A percentile compares a stretch with the other conserved stretches of the same genome.
These are phyloP conservation scores for Solanum hybrid DNA, from an alignment of 305 asterid species.

Conservation along the genomic window DNA sequence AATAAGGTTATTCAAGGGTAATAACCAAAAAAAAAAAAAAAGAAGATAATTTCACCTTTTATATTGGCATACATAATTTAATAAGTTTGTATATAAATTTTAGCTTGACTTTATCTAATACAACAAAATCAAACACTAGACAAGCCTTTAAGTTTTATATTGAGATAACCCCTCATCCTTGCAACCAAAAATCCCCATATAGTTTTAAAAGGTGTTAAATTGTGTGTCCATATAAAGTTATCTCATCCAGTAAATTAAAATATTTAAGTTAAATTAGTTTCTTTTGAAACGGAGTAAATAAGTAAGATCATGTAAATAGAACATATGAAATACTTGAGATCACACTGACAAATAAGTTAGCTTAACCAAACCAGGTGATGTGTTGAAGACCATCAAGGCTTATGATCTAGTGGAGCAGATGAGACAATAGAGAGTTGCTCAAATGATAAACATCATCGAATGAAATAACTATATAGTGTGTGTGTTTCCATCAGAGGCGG, in stretches of 20 bases:
- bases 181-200: neutral
- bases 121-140: neutral
- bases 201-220: neutral
- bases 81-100: neutral
- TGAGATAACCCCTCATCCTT: neutral
- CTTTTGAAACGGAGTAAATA: too few species aligned
- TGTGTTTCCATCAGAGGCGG: neutral
- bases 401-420: neutral
- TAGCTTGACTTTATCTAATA: neutral
- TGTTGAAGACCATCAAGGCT: neutral
- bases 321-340: too few species aligned
- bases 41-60: neutral
- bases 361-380: too few species aligned
- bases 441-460: neutral
- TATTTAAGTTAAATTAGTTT: too few species aligned
- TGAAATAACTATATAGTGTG: too few species aligned
- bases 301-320: too few species aligned
- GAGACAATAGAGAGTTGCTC: neutral
- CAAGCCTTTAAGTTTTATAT: neutral
- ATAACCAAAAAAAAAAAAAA: neutral
- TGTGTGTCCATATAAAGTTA: neutral
- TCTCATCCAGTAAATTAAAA: neutral
- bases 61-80: neutral
- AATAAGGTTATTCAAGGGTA: neutral
- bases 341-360: too few species aligned